A percentile compares a stretch with the other conserved stretches of the same genome.
Conservation (phyloP, 75 land plant genomes). For the Pseudotsuga menziesii region DNA sequence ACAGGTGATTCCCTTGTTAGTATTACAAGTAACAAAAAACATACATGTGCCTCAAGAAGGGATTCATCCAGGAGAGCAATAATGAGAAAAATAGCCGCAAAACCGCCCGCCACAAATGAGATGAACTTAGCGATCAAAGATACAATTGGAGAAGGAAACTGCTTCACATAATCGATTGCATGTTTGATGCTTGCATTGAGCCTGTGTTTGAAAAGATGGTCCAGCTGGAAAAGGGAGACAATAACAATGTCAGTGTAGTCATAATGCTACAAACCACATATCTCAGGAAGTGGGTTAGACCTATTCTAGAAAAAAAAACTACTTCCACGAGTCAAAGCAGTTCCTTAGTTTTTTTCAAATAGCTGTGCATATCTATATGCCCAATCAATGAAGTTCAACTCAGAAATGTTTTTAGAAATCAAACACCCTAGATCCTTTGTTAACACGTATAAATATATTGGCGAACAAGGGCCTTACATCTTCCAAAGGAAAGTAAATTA, state of each 20-base stretch:
- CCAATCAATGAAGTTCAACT: neutral
- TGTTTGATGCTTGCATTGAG: constrained; percentile 76
- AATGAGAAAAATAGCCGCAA: constrained; percentile 79
- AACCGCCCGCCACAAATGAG: constrained; percentile 86
- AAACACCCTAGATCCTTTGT: neutral
- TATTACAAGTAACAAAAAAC: neutral
- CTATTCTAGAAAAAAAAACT: neutral
- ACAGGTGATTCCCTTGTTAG: no score
- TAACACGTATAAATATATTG: neutral
- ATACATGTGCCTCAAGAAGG: constrained; percentile 95
- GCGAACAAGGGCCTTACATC: neutral
- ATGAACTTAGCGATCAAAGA: constrained; percentile 86
- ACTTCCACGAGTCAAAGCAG: neutral
- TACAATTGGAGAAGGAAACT: constrained; percentile 90
- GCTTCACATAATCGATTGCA: constrained; percentile 89
- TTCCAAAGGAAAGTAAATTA: neutral
- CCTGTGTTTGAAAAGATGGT: constrained; percentile 85
- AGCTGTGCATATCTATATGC: neutral
- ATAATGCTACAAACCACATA: neutral
- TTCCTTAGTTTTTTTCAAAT: neutral
- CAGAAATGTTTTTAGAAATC: neutral
- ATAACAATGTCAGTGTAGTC: neutral
- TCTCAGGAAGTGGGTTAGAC: neutral
- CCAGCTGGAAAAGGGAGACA: constrained; percentile 52
- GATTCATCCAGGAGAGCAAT: constrained; percentile 96